These are phyloP conservation scores for Butyriboletus appendiculatus DNA, from an alignment of 1,284 basidiomycete species.

Conservation along the genomic window DNA sequence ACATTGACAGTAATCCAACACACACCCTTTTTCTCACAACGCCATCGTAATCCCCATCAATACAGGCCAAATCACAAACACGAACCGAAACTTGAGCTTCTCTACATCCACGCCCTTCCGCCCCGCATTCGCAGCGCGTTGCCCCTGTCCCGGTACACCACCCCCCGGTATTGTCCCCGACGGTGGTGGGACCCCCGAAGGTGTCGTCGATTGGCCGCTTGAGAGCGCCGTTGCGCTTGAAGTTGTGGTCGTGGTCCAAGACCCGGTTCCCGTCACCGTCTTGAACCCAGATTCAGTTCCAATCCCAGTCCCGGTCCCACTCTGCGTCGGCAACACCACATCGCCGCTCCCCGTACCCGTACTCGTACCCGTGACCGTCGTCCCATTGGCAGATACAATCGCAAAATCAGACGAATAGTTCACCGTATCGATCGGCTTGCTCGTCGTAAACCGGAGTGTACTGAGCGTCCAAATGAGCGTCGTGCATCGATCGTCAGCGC, in stretches of 20 bases:
- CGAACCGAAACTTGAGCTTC: conserved; percentile 49
- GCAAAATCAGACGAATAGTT: conserved; percentile 43
- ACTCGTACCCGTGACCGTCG: not conserved
- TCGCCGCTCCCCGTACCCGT: not conserved
- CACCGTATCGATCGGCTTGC: conserved; percentile 17
- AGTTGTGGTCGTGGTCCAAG: conserved; percentile 3
- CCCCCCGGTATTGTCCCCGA: conserved; percentile 9
- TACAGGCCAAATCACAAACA: conserved; percentile 59
- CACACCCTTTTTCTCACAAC: conserved; percentile 10
- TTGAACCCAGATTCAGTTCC: not conserved
- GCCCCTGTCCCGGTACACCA: conserved; percentile 10
- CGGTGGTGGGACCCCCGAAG: conserved; percentile 18
- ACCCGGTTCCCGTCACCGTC: conserved; percentile 1
- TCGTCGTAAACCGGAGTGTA: conserved; percentile 35
- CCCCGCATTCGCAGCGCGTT: conserved; percentile 22
- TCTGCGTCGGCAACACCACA: conserved; percentile 2
- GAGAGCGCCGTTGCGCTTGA: conserved; percentile 17
- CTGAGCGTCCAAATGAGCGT: too few species aligned
- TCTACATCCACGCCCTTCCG: conserved; percentile 40
- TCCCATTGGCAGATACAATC: conserved; percentile 24
- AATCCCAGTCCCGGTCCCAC: not conserved
- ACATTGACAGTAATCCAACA: too few species aligned
- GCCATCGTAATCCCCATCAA: conserved; percentile 45
- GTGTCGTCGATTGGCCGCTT: conserved; percentile 18
- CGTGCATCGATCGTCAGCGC: not conserved